Base-by-base conservation (phyloP, 192 early-diverging fungal species). In the Coemansia sp. region DNA sequence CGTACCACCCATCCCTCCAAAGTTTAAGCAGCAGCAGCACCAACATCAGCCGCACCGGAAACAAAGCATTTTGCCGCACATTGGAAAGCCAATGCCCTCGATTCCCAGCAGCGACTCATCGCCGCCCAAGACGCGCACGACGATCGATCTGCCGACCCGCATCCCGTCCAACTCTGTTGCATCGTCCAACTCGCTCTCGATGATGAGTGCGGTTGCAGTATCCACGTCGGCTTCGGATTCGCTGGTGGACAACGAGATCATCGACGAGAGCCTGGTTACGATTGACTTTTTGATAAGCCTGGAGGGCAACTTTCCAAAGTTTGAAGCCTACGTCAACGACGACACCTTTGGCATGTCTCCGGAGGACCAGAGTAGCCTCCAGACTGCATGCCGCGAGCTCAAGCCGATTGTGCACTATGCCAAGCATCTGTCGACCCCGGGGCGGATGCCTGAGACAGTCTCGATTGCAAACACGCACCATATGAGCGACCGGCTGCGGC, bases 381-480 rank as follows among this genome's bases (percentile, higher is more conserved):
- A 47, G 20, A 53, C 34, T 9, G 62, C 50, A 8, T 62, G 53
- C 30, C 64, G 64, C 10, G 71, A 74, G 59, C 64, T 74, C 41
- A 74, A 74, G 38, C 71, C 71, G 8, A 67, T 74, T 28, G 62
- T 59, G 1, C 71, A 65, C 7, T 74, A 74, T 26, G 64, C 71
- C 25, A 67, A 74, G 60, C 58, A 66, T 26, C 38, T 74, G 15
- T 57, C 64, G 7, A 50, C 51, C 13, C 55, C 64, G 3, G 45
- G 54, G 4, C 48, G 45, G 14, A 35, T 51, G 30, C 56, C 55
- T 3, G 56, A 56, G 4, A 58, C 67, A 4, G 35, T 63, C 3
- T 34, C 47, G 0, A 63, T 71, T 11, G 15, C 30, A 33, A 22
- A 43, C 34, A 19, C 28, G 15, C 22, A 50, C 40, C 30, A 39